Conservation (phyloP, 768 basidiomycete genomes). For the Phlegmacium glaucopus region DNA sequence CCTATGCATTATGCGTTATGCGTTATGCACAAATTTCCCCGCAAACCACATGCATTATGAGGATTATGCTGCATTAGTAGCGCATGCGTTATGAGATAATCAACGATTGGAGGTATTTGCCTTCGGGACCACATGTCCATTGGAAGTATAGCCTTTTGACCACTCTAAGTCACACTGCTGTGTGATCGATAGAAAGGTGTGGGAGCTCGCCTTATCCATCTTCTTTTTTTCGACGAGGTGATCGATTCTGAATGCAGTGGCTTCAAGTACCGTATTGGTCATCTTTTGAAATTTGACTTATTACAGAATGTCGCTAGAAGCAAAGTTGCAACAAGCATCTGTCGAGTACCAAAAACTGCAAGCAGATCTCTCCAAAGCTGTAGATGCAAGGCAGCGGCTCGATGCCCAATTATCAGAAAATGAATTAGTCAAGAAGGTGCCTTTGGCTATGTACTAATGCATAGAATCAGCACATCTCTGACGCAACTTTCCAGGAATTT, state of each 20-base stretch:
- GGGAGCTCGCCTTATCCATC: too few relatives aligned
- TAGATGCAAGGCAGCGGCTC: slow-evolving; percentile 82
- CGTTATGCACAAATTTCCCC: too few relatives aligned
- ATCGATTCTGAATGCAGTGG: background rate
- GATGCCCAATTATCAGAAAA: slow-evolving; percentile 91
- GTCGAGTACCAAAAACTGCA: slow-evolving; percentile 82
- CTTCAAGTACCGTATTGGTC: background rate
- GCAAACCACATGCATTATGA: too few relatives aligned
- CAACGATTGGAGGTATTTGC: too few relatives aligned
- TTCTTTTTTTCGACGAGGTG: background rate
- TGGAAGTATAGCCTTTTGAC: too few relatives aligned
- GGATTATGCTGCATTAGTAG: too few relatives aligned
- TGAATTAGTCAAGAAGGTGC: slow-evolving; percentile 85
- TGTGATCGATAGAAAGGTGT: too few relatives aligned
- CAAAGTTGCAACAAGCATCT: slow-evolving; percentile 64
- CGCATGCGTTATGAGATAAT: too few relatives aligned
- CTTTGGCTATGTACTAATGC: background rate
- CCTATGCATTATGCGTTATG: too few relatives aligned
- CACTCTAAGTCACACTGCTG: too few relatives aligned
- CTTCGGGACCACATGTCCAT: too few relatives aligned
- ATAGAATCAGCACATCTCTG: background rate
- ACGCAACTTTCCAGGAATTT: slow-evolving; percentile 65
- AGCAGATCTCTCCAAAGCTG: slow-evolving; percentile 60
- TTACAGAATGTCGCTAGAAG: slow-evolving; percentile 49
- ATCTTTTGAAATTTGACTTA: slow-evolving; percentile 13